Evolutionary conservation across 495 filamentous ascomycete species (phyloP).

Genomic region (Talaromyces trachyspermus): DNA sequence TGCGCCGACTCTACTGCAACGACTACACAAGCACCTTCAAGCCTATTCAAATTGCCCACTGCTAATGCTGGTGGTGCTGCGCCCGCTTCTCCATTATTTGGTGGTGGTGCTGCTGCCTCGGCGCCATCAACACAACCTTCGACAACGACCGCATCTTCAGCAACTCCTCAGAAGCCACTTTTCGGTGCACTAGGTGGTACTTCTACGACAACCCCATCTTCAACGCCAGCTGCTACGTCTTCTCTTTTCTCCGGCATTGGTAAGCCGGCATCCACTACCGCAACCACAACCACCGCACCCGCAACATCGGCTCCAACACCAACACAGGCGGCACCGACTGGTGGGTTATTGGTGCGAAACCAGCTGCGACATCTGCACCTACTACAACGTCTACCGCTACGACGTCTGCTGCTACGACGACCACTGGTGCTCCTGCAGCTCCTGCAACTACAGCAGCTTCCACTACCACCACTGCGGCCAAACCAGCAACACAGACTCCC

Average conservation of each 20-base stretch:
- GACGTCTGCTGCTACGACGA: conserved; percentile 13
- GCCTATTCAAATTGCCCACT: conserved; percentile 30
- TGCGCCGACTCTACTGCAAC: conserved; percentile 14
- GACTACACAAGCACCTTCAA: conserved; percentile 22
- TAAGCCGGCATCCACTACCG: conserved; percentile 1
- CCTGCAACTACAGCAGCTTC: conserved; percentile 21
- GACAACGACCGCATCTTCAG: conserved; percentile 24
- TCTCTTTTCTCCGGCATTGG: conserved; percentile 8
- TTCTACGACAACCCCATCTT: conserved; percentile 28
- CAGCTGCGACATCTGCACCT: conserved; percentile 18
- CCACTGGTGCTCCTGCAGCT: conserved; percentile 16
- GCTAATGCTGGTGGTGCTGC: conserved; percentile 21
- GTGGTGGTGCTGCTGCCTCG: conserved; percentile 12
- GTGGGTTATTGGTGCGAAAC: conserved; percentile 28
- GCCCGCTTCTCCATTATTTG: conserved; percentile 24
- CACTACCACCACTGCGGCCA: conserved; percentile 13
- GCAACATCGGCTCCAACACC: conserved; percentile 9
- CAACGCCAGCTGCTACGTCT: conserved; percentile 32
- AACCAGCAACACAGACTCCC: conserved; percentile 24
- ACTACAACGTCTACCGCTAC: conserved; percentile 18
- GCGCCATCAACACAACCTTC: conserved; percentile 19
- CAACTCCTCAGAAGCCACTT: conserved; percentile 33
- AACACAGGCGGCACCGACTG: conserved; percentile 9
- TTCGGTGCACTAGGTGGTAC: conserved; percentile 30
- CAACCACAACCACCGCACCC: conserved; percentile 7